Evolutionary conservation across 495 filamentous ascomycete genomes (phyloP), one percentile per base, ranked within the genome.

Genomic region (Xylaria venustula): DNA sequence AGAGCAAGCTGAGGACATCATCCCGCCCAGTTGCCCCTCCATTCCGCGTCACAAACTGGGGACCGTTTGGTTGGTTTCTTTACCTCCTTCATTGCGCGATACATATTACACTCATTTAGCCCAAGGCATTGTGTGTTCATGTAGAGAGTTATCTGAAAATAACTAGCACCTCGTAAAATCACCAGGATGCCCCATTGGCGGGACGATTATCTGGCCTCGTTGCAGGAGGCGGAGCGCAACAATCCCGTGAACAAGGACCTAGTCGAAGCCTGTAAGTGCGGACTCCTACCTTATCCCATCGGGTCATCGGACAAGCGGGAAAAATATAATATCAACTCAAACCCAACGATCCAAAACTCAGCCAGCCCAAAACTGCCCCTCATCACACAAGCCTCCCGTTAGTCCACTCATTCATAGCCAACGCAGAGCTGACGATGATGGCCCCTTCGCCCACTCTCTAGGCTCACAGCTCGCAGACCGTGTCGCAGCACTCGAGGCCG

Each of bases 401-500:
- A 44, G 2, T 45, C 9, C 32, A 15, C 44, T 14, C n/a, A 7
- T 56, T 23, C 45, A n/a, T 44, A 51, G 17, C 30, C 30, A n/a
- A 32, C 50, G 23, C 41, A 47, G 40, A 47, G 55, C 30, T 37
- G 14, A 60, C 49, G 19, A 69, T 72, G 50, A 68, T 64, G n/a
- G 50, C 25, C 48, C 22, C 12, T 12, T 36, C 19, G 23, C 56
- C 45, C 41, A 15, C 37, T 23, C 54, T 60, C 42, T 63, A 92
- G 90, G 87, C 78, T 86, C 87, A 36, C 80, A 81, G 51, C 84
- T 93, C 22, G 85, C 85, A 51, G 88, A 90, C 74, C 84, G 87
- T 46, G 79, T 88, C 49, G 75, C 85, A 25, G 71, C 73, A 19
- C 75, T 87, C 53, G 78, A 87, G 71, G 76, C 79, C 52, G 78